Conservation (phyloP, 2,329 filamentous ascomycete genomes). For the Diaporthe ampelina region DNA sequence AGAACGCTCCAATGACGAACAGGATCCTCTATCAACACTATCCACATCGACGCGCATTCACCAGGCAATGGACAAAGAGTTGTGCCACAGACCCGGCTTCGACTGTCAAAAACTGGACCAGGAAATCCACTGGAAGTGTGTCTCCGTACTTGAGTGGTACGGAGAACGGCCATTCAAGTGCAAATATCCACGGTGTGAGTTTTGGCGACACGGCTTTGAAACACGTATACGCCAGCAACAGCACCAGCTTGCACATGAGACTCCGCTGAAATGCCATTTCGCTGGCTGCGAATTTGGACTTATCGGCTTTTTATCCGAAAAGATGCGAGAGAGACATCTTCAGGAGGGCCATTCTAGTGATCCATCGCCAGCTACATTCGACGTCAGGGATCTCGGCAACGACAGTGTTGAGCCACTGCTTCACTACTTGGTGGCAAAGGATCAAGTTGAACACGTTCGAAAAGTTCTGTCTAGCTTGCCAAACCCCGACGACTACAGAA, state of each 20-base stretch:
- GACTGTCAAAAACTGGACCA: not conserved
- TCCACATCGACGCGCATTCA: not conserved
- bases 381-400: not conserved
- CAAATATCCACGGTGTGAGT: not conserved
- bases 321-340: slow-evolving; percentile 1
- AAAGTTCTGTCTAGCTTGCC: not conserved
- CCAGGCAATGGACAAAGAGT: not conserved
- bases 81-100: not conserved
- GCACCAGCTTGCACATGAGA: not conserved
- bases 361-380: not conserved
- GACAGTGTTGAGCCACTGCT: not conserved
- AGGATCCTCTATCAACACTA: not conserved
- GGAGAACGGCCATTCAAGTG: slow-evolving; percentile 8
- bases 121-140: not conserved
- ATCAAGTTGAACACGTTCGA: not conserved
- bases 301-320: slow-evolving; percentile 5
- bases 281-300: not conserved
- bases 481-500: not conserved
- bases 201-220: not conserved
- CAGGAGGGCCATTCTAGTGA: not conserved
- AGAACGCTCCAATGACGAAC: not conserved
- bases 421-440: not conserved
- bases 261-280: not conserved
- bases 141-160: not conserved
- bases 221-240: not conserved